These are phyloP conservation scores for Hymenoscyphus infarciens DNA, from an alignment of 2,329 filamentous ascomycete genomes.

Conservation along the genomic window DNA sequence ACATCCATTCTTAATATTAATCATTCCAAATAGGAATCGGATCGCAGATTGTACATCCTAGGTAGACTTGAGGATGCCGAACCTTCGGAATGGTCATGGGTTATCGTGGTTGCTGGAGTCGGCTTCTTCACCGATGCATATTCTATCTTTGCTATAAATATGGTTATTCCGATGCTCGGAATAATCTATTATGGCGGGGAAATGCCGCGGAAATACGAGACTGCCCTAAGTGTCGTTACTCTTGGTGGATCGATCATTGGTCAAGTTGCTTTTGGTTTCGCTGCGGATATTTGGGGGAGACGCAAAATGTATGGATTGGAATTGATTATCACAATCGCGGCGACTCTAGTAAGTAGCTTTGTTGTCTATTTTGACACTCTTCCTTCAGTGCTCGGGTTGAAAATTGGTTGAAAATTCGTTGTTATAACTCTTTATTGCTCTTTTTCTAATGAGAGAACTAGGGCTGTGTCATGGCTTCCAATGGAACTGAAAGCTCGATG, in stretches of 20 bases:
- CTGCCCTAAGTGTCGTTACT: conserved; percentile 45
- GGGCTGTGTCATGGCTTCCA: conserved; percentile 44
- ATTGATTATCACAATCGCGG: conserved; percentile 44
- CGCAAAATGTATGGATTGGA: conserved; percentile 50
- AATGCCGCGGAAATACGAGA: conserved; percentile 35
- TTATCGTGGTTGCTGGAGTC: conserved; percentile 41
- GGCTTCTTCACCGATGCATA: conserved; percentile 46
- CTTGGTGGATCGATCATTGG: conserved; percentile 45
- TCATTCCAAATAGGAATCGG: conserved; percentile 18
- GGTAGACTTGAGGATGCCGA: conserved; percentile 23
- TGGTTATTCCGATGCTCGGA: conserved; percentile 46
- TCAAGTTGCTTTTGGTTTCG: conserved; percentile 44
- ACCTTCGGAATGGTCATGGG: conserved; percentile 26
- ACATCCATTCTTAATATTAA: neutral
- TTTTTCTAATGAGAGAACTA: neutral
- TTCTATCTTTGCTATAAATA: conserved; percentile 47
- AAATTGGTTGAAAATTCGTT: too few relatives aligned
- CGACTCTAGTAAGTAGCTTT: conserved; percentile 35
- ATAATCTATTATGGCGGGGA: conserved; percentile 46
- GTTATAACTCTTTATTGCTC: neutral
- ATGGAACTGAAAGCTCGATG: conserved; percentile 39
- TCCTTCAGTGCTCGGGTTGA: too few relatives aligned
- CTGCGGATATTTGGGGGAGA: conserved; percentile 46
- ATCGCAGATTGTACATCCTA: conserved; percentile 25
- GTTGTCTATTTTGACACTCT: too few relatives aligned